phyloP scores from a whole-genome alignment of 495 filamentous ascomycete genomes.

The Podospora comata region DNA sequence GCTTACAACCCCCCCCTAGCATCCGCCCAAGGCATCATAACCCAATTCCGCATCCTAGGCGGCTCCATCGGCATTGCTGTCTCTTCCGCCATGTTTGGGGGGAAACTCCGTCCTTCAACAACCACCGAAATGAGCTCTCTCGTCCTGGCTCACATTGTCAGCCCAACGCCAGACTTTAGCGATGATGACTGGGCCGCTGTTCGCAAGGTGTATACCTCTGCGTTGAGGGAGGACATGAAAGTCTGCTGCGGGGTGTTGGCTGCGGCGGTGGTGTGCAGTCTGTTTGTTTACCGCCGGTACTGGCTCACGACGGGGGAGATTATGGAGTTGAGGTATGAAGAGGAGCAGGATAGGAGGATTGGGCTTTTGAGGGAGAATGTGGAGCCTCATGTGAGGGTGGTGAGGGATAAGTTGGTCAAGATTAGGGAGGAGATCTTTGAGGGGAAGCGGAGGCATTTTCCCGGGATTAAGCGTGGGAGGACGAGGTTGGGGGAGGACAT shows the following conservation, averaged over 20 bases:
- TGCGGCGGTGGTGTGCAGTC: constrained; percentile 30
- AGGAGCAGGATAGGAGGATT: constrained; percentile 19
- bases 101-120: not conserved
- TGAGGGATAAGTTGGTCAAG: not conserved
- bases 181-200: constrained; percentile 19
- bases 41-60: constrained; percentile 51
- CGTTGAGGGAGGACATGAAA: constrained; percentile 41
- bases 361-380: not conserved
- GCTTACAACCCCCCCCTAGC: constrained; percentile 28
- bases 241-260: constrained; percentile 35
- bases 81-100: constrained; percentile 37
- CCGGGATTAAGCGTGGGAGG: not conserved
- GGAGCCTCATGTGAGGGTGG: not conserved
- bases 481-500: not conserved
- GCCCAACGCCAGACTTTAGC: constrained; percentile 10
- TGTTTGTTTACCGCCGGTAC: constrained; percentile 33
- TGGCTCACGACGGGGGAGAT: constrained; percentile 26
- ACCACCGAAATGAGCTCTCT: constrained; percentile 15
- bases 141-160: constrained; percentile 28
- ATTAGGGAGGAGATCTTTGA: not conserved
- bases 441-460: not conserved
- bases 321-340: constrained; percentile 22
- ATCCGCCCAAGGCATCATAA: constrained; percentile 50
- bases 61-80: constrained; percentile 53
- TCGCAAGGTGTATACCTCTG: constrained; percentile 35